Conservation (phyloP, 2,329 filamentous ascomycete species). For the Bipolaris cookei region DNA sequence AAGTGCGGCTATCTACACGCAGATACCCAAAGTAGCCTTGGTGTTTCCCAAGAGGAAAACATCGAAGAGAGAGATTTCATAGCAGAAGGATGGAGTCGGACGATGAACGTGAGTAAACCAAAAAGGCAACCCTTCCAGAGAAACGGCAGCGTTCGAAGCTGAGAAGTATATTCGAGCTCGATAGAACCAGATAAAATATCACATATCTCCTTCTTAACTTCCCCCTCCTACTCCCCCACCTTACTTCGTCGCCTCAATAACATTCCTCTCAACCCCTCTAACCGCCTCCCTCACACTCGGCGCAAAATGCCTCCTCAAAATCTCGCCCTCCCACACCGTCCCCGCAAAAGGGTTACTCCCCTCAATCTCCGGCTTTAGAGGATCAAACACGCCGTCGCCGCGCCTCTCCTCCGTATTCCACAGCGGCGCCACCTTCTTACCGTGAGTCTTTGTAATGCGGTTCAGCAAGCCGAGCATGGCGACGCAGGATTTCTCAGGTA, state of each 20-base stretch:
- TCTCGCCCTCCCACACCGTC: constrained; percentile 92
- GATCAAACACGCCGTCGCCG: constrained; percentile 86
- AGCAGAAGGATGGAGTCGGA: too few relatives aligned
- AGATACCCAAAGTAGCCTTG: too few relatives aligned
- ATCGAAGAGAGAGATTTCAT: too few relatives aligned
- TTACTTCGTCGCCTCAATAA: constrained; percentile 38
- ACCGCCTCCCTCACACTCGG: constrained; percentile 82
- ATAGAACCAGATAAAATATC: too few relatives aligned
- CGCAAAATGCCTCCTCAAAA: constrained; percentile 83
- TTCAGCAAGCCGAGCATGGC: constrained; percentile 79
- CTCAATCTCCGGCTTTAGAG: constrained; percentile 73
- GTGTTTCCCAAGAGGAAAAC: too few relatives aligned
- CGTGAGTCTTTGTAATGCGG: constrained; percentile 80
- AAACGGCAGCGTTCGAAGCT: too few relatives aligned
- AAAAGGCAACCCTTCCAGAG: too few relatives aligned
- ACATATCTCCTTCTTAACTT: too few relatives aligned
- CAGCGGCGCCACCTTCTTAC: constrained; percentile 79
- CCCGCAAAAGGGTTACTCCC: constrained; percentile 88
- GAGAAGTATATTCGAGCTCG: too few relatives aligned
- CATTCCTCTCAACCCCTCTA: constrained; percentile 41
- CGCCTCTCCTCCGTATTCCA: constrained; percentile 95
- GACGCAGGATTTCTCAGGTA: constrained; percentile 87
- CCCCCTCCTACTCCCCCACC: neutral
- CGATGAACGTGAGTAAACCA: too few relatives aligned
- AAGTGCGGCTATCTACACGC: too few relatives aligned